Evolutionary conservation across 441 rosid genomes (phyloP).

Genomic region (Hura crepitans): DNA sequence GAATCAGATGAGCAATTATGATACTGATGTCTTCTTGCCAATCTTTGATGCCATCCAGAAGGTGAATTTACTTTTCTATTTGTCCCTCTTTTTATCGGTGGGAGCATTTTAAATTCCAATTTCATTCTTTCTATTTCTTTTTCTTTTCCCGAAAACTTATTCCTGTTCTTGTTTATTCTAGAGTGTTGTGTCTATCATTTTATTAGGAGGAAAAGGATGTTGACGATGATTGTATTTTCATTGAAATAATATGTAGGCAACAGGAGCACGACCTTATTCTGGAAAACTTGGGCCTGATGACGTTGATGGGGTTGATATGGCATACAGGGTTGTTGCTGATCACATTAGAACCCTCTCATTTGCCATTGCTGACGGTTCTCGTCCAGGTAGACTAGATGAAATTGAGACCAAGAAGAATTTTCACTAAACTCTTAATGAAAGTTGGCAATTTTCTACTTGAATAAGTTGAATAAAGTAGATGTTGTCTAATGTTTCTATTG

Average conservation of each 20-base stretch:
- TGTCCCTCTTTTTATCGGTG: not conserved
- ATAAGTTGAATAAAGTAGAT: not conserved
- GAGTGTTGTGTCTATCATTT: not conserved
- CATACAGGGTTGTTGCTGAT: constrained; percentile 97
- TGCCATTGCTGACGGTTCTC: constrained; percentile 98
- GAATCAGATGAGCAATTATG: constrained; percentile 97
- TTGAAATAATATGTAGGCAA: constrained; percentile 44
- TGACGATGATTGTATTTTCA: not conserved
- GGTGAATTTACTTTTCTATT: constrained; percentile 35
- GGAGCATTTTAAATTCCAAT: not conserved
- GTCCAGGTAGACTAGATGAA: constrained; percentile 63
- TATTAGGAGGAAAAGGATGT: not conserved
- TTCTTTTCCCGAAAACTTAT: not conserved
- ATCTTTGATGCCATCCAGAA: constrained; percentile 83
- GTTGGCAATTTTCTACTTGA: not conserved
- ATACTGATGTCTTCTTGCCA: constrained; percentile 93
- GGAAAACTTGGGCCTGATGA: constrained; percentile 96
- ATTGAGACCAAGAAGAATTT: not conserved
- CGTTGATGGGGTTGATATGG: constrained; percentile 83
- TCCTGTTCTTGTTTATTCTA: not conserved
- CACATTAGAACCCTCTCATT: constrained; percentile 91
- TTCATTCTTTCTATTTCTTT: not conserved
- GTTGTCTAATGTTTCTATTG: constrained; percentile 12
- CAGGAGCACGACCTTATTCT: constrained; percentile 78
- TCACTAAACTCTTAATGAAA: not conserved